phyloP scores from a whole-genome alignment of 2,329 filamentous ascomycete genomes.

The Pestalotiopsis sp. region DNA sequence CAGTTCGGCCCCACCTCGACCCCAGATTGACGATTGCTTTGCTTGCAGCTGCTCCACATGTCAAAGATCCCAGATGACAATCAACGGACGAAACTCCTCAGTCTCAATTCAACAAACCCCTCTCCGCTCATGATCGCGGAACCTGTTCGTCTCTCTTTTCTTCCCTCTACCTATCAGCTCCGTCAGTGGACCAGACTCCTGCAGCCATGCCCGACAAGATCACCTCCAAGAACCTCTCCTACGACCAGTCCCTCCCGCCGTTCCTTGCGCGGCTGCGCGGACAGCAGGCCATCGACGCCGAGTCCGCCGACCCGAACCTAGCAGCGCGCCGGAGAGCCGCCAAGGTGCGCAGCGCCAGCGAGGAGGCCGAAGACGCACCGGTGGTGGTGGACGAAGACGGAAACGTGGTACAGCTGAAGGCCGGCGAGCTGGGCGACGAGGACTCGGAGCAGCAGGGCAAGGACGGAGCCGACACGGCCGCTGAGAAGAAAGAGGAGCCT shows the following conservation, averaged over 20 bases:
- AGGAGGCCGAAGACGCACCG: constrained; percentile 77
- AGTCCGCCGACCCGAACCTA: constrained; percentile 56
- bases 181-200: background rate
- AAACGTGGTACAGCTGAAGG: constrained; percentile 59
- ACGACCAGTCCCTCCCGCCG: constrained; percentile 61
- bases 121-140: background rate
- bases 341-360: constrained; percentile 62
- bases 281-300: constrained; percentile 49
- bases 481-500: constrained; percentile 23
- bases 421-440: constrained; percentile 29
- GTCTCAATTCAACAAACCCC: background rate
- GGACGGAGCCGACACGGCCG: constrained; percentile 19
- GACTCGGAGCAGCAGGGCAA: constrained; percentile 34
- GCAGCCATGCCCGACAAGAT: constrained; percentile 57
- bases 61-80: background rate
- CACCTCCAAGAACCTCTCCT: constrained; percentile 71
- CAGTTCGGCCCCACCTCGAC: background rate
- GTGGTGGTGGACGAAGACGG: constrained; percentile 75
- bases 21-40: background rate
- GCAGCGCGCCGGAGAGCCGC: constrained; percentile 50
- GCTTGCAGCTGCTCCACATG: background rate
- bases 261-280: constrained; percentile 62
- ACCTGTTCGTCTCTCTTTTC: background rate
- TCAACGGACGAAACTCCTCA: background rate
- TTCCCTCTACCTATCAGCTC: background rate